Base-by-base conservation (phyloP, 345 rosid species). In the Cochlearia excelsa region DNA sequence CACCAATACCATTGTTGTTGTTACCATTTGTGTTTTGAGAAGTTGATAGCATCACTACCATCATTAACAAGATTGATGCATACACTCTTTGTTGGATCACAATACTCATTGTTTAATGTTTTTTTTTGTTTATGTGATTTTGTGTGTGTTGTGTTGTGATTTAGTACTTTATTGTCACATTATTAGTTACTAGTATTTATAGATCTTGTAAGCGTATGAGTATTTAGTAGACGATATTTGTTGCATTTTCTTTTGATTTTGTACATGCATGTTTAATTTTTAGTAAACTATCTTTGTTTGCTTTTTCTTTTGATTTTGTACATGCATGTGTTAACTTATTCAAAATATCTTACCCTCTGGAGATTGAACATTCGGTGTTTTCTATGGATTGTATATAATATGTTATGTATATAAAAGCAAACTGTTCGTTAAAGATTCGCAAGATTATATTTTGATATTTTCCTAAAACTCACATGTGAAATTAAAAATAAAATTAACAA, bases 1-100 rank as follows among this genome's bases (percentile, higher is more conserved):
- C n/a, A n/a, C n/a, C n/a, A n/a, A n/a, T n/a, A 2, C 1, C 46
- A 37, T 0, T 1, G 48, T 60, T 29, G 28, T 28, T 39, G 11
- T 38, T 28, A 48, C 38, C 55, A 38, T 48, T 11, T 5, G 55
- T 39, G 9, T 7, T 40, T 48, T 37, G 30, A 48, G 26, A 62
- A 40, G 2, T 9, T 41, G 49, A 62, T 30, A 62, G 42, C 6
- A 50, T 50, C 33, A 51, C 7, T 5, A 62, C 2, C 4, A 62
- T 16, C n/a, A 51, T 0, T 30, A 28, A 0, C 26, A 41, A 6
- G 50, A 38, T 40, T 10, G n/a, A 30, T 8, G 10, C 26, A 51
- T 5, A 30, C 2, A 51, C 31, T 30, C 27, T 61, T 40, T 61
- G 48, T 0, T 34, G 47, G 11, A 28, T 48, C 37, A 1, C 6